These are phyloP conservation scores for Penstemon newberryi DNA, from an alignment of 257 asterid genomes.

Conservation along the genomic window DNA sequence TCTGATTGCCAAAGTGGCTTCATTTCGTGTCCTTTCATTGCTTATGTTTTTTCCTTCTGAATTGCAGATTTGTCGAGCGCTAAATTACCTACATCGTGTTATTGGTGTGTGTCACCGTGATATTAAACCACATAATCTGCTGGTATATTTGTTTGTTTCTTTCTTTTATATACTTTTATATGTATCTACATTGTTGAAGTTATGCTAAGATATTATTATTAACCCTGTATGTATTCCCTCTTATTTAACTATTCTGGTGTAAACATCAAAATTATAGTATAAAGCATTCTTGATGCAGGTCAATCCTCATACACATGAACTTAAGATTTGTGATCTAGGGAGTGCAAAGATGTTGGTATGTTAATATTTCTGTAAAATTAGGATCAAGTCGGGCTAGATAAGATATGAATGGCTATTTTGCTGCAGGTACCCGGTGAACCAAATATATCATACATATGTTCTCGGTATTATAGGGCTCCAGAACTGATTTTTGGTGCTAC, in stretches of 20 bases:
- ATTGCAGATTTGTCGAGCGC: constrained; percentile 61
- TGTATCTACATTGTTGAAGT: no score
- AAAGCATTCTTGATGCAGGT: no score
- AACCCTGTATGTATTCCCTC: no score
- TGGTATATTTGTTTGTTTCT: constrained; percentile 37
- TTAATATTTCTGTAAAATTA: no score
- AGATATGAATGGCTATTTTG: constrained; percentile 4
- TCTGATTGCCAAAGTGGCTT: neutral
- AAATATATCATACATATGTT: constrained; percentile 86
- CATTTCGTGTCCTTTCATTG: neutral
- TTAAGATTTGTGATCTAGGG: no score
- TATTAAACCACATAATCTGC: constrained; percentile 69
- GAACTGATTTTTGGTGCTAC: constrained; percentile 93
- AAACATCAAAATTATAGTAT: no score
- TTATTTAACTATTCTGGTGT: no score
- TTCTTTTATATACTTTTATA: neutral
- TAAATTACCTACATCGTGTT: constrained; percentile 58
- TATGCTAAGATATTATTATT: no score
- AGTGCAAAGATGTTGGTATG: no score
- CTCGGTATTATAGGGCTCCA: constrained; percentile 93
- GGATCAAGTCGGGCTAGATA: no score
- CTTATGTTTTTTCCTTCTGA: neutral
- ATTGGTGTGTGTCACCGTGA: constrained; percentile 72
- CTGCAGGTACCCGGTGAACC: constrained; percentile 86
- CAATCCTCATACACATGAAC: no score